Conservation (phyloP, 495 filamentous ascomycete species). For the Penicillium macrosclerotiorum region DNA sequence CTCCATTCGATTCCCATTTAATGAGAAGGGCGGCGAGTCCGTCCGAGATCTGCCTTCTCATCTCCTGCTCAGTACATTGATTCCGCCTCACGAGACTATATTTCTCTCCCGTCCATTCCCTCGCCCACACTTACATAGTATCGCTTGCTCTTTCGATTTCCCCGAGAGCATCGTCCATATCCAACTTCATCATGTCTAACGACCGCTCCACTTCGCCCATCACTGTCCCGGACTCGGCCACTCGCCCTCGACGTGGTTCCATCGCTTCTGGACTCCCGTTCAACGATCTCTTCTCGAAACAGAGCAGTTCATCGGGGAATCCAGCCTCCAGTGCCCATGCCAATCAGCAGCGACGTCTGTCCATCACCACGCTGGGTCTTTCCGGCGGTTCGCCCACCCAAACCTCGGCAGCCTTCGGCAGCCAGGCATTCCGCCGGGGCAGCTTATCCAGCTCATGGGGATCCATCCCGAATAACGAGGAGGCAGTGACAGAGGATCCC, state of each 20-base stretch:
- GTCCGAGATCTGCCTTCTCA: constrained; percentile 20
- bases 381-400: constrained; percentile 75
- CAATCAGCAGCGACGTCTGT: constrained; percentile 79
- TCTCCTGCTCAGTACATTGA: constrained; percentile 1
- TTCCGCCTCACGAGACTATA: not conserved
- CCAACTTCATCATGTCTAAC: constrained; percentile 42
- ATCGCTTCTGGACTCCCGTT: constrained; percentile 46
- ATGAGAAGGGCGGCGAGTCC: constrained; percentile 35
- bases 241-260: constrained; percentile 47
- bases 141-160: too few species aligned
- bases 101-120: constrained; percentile 2
- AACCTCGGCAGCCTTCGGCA: constrained; percentile 52
- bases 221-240: constrained; percentile 38
- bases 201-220: constrained; percentile 49
- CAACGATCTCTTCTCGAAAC: constrained; percentile 46
- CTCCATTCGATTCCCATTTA: constrained; percentile 4
- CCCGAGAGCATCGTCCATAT: not conserved
- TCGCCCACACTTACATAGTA: too few species aligned
- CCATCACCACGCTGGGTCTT: constrained; percentile 80
- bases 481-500: constrained; percentile 82
- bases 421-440: constrained; percentile 56
- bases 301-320: constrained; percentile 19
- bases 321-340: constrained; percentile 55
- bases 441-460: constrained; percentile 72
- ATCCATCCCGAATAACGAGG: constrained; percentile 76